A percentile compares a stretch with the other conserved stretches of the same genome.
Conservation (phyloP, 306 rosid species). For the Dryas drummondii region DNA sequence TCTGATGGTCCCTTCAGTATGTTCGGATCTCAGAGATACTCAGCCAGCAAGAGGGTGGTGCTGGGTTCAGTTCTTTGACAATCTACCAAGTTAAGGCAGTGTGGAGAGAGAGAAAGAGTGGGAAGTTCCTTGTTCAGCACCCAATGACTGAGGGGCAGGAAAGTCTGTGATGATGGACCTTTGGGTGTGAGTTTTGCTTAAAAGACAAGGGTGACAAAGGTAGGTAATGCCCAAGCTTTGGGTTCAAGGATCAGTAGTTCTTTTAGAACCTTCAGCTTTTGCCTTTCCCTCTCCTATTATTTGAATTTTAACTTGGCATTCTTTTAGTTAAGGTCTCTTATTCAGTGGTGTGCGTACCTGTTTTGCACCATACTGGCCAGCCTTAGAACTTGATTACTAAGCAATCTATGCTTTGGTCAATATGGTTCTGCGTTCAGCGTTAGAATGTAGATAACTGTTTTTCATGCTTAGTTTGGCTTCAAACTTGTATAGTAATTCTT, state of each 20-base stretch:
- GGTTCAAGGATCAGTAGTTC: slow-evolving; percentile 64
- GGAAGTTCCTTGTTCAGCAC: slow-evolving; percentile 37
- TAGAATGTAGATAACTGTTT: slow-evolving; percentile 16
- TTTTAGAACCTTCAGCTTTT: slow-evolving; percentile 39
- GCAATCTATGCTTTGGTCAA: slow-evolving; percentile 39
- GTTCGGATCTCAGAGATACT: slow-evolving; percentile 26
- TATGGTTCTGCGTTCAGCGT: slow-evolving; percentile 21
- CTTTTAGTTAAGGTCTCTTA: slow-evolving; percentile 58
- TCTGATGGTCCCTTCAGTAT: slow-evolving; percentile 32
- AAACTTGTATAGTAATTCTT: not conserved
- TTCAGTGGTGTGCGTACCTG: slow-evolving; percentile 40
- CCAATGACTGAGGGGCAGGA: slow-evolving; percentile 34
- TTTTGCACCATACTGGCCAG: slow-evolving; percentile 20
- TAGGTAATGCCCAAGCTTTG: slow-evolving; percentile 74
- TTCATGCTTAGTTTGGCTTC: slow-evolving; percentile 10
- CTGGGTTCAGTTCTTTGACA: slow-evolving; percentile 28
- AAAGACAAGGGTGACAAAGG: slow-evolving; percentile 76
- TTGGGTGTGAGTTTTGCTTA: slow-evolving; percentile 76
- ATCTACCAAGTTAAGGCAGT: slow-evolving; percentile 21
- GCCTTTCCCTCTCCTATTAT: slow-evolving; percentile 28
- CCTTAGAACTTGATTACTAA: slow-evolving; percentile 59
- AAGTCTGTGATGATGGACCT: slow-evolving; percentile 40
- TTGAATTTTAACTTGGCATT: slow-evolving; percentile 31
- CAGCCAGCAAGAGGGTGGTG: slow-evolving; percentile 11
- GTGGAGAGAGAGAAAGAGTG: slow-evolving; percentile 3